These are phyloP conservation scores for Striga hermonthica DNA, from an alignment of 305 asterid species.

Conservation along the genomic window DNA sequence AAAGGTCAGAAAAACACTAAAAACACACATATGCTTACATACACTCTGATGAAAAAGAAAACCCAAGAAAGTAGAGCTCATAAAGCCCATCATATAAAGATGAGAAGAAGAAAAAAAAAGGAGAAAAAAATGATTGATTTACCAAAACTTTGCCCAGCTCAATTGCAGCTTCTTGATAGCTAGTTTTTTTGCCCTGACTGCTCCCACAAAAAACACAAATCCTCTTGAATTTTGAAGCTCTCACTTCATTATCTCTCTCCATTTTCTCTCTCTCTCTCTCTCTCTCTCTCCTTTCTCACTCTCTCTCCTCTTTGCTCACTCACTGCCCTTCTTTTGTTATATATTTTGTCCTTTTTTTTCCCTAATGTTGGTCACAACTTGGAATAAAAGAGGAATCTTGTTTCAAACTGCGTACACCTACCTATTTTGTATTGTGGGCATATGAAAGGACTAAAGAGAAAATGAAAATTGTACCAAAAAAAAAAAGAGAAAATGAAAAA, in stretches of 20 bases:
- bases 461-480: too few relatives aligned
- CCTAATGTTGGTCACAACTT: constrained; percentile 22
- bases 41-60: neutral
- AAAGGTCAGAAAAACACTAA: too few relatives aligned
- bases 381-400: neutral
- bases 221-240: constrained; percentile 69
- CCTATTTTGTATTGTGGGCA: too few relatives aligned
- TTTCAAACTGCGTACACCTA: too few relatives aligned
- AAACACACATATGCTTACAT: neutral
- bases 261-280: constrained; percentile 32
- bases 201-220: constrained; percentile 98
- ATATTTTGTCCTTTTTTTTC: constrained; percentile 33
- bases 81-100: too few relatives aligned
- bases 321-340: constrained; percentile 25
- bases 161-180: constrained; percentile 92
- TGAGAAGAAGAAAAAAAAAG: neutral
- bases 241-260: constrained; percentile 52
- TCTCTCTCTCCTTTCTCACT: constrained; percentile 41
- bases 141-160: constrained; percentile 84
- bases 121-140: constrained; percentile 16
- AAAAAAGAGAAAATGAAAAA: constrained; percentile 28
- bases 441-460: too few relatives aligned
- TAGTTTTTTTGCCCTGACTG: constrained; percentile 84
- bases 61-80: too few relatives aligned
- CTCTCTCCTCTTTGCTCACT: constrained; percentile 21